These are phyloP conservation scores for Arabidopsis arenosa DNA, from an alignment of 345 rosid genomes.

Conservation along the genomic window DNA sequence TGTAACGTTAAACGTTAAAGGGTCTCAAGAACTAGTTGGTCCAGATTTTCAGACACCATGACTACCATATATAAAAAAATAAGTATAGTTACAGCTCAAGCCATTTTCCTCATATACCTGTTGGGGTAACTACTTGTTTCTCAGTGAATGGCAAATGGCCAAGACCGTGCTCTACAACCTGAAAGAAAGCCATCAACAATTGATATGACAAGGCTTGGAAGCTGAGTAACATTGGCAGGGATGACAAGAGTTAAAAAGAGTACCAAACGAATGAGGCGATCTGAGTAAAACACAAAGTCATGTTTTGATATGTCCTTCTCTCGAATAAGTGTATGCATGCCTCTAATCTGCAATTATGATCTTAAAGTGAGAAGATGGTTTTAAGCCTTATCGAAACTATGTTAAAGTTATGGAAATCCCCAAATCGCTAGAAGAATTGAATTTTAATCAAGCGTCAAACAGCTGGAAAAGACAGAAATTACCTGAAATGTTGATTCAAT, in stretches of 20 bases:
- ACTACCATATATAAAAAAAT: neutral
- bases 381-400: neutral
- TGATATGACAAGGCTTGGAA: constrained; percentile 24
- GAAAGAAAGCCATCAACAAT: constrained; percentile 38
- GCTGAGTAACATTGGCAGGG: constrained; percentile 18
- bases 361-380: constrained; percentile 35
- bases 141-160: constrained; percentile 96
- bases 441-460: constrained; percentile 19
- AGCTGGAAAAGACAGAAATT: constrained; percentile 24
- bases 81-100: too few relatives aligned
- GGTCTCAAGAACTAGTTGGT: constrained; percentile 7
- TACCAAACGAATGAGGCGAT: constrained; percentile 96
- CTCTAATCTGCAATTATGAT: constrained; percentile 78
- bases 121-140: constrained; percentile 94
- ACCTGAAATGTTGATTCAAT: constrained; percentile 97
- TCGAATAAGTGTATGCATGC: constrained; percentile 99
- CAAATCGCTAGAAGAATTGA: too few relatives aligned
- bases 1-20: neutral
- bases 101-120: neutral
- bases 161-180: constrained; percentile 99
- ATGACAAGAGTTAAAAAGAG: constrained; percentile 29
- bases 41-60: constrained; percentile 24
- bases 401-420: too few relatives aligned
- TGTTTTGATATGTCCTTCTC: constrained; percentile 95
- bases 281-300: constrained; percentile 97